A percentile compares a stretch with the other conserved stretches of the same genome.
Evolutionary conservation across 139 green algal species (phyloP).

Genomic region (Volvox reticuliferus): DNA sequence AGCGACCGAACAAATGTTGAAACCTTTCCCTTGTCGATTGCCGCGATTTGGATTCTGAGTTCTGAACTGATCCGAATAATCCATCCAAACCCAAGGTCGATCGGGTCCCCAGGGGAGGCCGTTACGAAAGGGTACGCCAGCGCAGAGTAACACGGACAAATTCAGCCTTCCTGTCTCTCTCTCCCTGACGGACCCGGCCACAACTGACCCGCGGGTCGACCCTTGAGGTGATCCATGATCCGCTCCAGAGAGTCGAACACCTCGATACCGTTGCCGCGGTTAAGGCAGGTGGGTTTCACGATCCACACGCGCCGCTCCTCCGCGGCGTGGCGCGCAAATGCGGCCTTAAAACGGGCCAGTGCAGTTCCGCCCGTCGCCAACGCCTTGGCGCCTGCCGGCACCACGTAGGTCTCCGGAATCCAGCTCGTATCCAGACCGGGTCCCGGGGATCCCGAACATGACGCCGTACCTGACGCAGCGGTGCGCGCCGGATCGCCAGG

Average conservation of each 20-base stretch:
- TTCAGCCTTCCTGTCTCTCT: no score
- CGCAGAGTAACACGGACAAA: no score
- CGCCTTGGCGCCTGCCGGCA: slow-evolving; percentile 39
- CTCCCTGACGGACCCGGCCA: no score
- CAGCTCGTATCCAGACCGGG: slow-evolving; percentile 22
- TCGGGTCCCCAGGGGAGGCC: no score
- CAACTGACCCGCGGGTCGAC: neutral
- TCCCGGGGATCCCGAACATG: neutral
- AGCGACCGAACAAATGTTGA: no score
- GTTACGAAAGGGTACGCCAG: no score
- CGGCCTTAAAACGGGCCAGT: slow-evolving; percentile 5
- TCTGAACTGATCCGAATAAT: no score
- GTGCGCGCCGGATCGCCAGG: no score
- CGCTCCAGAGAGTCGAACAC: slow-evolving; percentile 48
- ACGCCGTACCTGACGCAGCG: neutral
- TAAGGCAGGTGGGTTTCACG: slow-evolving; percentile 65
- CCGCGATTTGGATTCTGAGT: no score
- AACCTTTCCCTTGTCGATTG: no score
- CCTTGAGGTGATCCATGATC: slow-evolving; percentile 43
- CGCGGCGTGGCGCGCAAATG: slow-evolving; percentile 6
- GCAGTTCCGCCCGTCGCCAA: neutral
- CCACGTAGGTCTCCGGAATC: slow-evolving; percentile 66
- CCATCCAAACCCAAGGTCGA: no score
- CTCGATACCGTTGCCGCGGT: slow-evolving; percentile 70
- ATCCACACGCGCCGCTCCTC: slow-evolving; percentile 62